A percentile compares a stretch with the other conserved stretches of the same genome.
These are phyloP conservation scores for Lasiosphaeris hirsuta DNA, from an alignment of 495 filamentous ascomycete genomes.

Conservation along the genomic window DNA sequence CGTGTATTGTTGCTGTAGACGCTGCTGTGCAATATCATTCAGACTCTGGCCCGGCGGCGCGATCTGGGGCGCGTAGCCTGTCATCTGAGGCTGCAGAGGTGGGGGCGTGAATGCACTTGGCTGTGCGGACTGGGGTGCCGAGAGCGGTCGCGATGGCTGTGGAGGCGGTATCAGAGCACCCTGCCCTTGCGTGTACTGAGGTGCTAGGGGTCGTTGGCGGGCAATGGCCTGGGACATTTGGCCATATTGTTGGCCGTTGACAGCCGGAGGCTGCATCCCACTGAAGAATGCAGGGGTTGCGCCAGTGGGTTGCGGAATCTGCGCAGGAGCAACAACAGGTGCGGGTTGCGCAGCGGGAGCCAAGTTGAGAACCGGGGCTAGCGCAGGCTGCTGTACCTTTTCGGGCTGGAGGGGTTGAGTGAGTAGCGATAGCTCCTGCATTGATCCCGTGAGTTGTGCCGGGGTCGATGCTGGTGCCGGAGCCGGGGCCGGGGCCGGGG, in stretches of 20 bases:
- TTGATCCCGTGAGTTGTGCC: constrained; percentile 56
- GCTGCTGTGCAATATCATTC: constrained; percentile 65
- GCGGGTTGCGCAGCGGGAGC: constrained; percentile 41
- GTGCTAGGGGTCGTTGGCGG: constrained; percentile 71
- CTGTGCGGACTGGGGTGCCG: constrained; percentile 82
- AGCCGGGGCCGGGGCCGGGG: constrained; percentile 40
- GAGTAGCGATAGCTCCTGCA: constrained; percentile 77
- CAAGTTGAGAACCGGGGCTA: constrained; percentile 31
- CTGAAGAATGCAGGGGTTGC: constrained; percentile 50
- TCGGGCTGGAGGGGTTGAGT: constrained; percentile 73
- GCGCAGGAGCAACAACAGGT: constrained; percentile 42
- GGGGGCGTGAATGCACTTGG: constrained; percentile 69
- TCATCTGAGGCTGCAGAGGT: constrained; percentile 80
- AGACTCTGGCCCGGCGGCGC: constrained; percentile 74
- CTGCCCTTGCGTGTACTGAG: constrained; percentile 54
- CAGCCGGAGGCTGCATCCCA: constrained; percentile 32
- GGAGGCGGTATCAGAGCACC: constrained; percentile 71
- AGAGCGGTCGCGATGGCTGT: constrained; percentile 78
- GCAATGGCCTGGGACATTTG: constrained; percentile 40
- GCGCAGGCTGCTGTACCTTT: constrained; percentile 51
- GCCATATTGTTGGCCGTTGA: constrained; percentile 38
- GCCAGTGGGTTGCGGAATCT: constrained; percentile 50
- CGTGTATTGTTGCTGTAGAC: constrained; percentile 55
- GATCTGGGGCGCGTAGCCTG: constrained; percentile 62
- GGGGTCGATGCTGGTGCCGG: constrained; percentile 22